phyloP scores from a whole-genome alignment of 371 early-diverging fungal genomes.

The Mucor saturninus region DNA sequence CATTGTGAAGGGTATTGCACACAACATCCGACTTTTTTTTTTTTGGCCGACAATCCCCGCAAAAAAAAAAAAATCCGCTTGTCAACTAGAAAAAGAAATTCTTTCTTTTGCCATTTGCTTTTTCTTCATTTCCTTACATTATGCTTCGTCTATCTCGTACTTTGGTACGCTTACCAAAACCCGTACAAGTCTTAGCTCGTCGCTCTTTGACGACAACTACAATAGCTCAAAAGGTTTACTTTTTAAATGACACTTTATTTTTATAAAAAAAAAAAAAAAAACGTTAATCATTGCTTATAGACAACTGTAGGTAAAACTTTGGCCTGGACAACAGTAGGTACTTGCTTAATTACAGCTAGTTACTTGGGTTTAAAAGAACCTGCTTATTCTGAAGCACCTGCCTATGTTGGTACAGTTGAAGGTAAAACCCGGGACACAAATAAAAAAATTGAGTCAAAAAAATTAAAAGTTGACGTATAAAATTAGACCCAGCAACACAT shows the following conservation, averaged over 20 bases:
- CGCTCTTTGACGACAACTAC: neutral
- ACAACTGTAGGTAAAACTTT: neutral
- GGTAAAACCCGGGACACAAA: slow-evolving; percentile 19
- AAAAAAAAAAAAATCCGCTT: neutral
- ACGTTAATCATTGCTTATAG: neutral
- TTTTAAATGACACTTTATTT: neutral
- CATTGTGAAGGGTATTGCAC: too few relatives aligned
- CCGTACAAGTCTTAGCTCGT: neutral
- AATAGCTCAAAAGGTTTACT: slow-evolving; percentile 2
- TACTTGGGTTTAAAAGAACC: slow-evolving; percentile 16
- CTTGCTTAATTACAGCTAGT: slow-evolving; percentile 1
- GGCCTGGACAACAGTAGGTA: slow-evolving; percentile 1
- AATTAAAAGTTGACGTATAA: neutral
- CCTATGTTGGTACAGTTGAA: slow-evolving; percentile 44
- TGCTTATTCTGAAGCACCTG: slow-evolving; percentile 30
- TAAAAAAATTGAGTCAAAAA: neutral
- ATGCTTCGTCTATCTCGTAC: slow-evolving; percentile 13
- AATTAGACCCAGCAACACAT: slow-evolving; percentile 43
- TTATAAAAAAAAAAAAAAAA: neutral
- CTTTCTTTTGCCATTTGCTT: neutral
- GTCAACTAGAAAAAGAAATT: neutral
- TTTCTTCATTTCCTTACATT: neutral
- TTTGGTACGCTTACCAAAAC: neutral
- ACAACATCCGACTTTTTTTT: too few relatives aligned
- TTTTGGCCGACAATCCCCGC: neutral